Evolutionary conservation across 768 basidiomycete species (phyloP), one percentile per base, ranked within the genome.

Genomic region (Vararia minispora): DNA sequence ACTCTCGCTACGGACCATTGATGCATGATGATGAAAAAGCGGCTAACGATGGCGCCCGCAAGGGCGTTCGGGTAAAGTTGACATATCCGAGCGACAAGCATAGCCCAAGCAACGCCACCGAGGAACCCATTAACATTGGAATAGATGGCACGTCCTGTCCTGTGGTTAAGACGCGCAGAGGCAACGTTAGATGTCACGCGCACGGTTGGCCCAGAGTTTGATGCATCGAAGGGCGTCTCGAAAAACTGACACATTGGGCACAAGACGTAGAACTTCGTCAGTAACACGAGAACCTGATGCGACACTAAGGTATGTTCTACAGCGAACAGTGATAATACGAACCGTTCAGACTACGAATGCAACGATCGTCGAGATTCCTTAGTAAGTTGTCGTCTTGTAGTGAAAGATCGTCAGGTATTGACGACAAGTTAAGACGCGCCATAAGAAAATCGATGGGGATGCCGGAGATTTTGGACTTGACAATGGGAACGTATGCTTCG

Each of bases 21-120:
- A 57, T 90, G 84, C 79, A 94, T 91, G 54, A 99, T 95, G 46
- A 94, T 88, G 56, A 98, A 99, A 64, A 99, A 97, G 49, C 91
- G 74, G 64, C 89, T 91, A 57, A 99, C 90, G 48, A 99, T 91
- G 3, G 87, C 88, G 12, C 91, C 90, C 10, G 92, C 89, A 42
- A 79, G 78, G 6, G 90, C 92, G 44, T 81, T 95, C 22, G 95
- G 95, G 58, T 98, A 99, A 39, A 99, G 63, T 54, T 99, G 95
- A 63, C 95, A 99, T 71, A 98, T 91, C 59, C 95, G 80, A 35
- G 95, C 95, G n/a, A 97, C 92, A 28, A 98, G 75, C 69, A 98
- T 85, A 3, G 94, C 88, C 95, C 95, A 99, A 21, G 92, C 94
- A 2, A 98, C 94, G 53, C 95, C 95, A 40, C 95, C 95, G 23